phyloP scores from a whole-genome alignment of 192 early-diverging fungal genomes.

The Coemansia sp. region DNA sequence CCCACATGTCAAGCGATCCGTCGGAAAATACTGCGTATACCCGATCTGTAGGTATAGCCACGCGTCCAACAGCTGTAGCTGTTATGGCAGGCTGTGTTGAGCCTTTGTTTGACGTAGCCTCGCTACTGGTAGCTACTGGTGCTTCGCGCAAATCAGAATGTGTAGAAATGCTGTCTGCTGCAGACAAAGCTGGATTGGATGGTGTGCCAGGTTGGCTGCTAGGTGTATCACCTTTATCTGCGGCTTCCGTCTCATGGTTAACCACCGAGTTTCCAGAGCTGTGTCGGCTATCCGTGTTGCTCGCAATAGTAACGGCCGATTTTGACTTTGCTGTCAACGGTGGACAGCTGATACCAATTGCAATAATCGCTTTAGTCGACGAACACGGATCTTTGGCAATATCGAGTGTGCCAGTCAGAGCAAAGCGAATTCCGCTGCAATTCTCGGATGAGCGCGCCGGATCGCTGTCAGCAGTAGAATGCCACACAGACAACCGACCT shows the following conservation, averaged over 20 bases:
- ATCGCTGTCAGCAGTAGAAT: slow-evolving; percentile 7
- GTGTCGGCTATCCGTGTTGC: neutral
- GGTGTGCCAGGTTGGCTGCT: neutral
- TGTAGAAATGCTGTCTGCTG: neutral
- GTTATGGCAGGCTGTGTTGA: neutral
- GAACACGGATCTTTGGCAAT: neutral
- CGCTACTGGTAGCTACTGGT: neutral
- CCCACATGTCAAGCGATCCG: slow-evolving; percentile 44
- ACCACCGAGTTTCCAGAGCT: neutral
- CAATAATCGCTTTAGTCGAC: neutral
- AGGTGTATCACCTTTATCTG: neutral
- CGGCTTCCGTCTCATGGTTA: neutral
- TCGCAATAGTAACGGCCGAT: neutral
- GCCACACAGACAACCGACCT: slow-evolving; percentile 24
- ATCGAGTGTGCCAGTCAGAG: slow-evolving; percentile 4
- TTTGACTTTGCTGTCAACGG: neutral
- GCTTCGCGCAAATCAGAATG: neutral
- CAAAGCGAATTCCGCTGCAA: slow-evolving; percentile 16
- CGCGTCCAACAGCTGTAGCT: neutral
- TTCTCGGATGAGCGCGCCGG: neutral
- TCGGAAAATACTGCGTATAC: slow-evolving; percentile 33
- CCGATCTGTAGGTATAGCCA: neutral
- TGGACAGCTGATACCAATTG: neutral
- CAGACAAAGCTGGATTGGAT: neutral
- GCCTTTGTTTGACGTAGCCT: neutral